Conservation (phyloP, 1,139 yeast genomes). For the Debaryomyces udenii region DNA sequence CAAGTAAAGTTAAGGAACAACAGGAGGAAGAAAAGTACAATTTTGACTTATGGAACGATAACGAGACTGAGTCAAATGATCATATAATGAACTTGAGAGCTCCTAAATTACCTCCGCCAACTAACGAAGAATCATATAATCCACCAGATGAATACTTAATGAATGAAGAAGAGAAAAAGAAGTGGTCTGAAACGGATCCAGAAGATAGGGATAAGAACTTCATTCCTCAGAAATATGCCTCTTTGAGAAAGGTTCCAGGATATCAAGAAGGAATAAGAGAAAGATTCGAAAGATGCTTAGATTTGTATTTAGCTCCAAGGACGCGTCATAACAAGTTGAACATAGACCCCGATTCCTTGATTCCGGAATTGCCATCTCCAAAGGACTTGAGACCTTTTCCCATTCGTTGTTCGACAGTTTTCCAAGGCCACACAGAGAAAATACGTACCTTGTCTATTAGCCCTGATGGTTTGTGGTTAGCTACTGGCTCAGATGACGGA, state of each 20-base stretch:
- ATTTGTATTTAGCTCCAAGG: constrained; percentile 94
- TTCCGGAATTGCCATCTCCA: constrained; percentile 97
- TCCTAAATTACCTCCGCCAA: constrained; percentile 94
- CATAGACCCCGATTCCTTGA: constrained; percentile 93
- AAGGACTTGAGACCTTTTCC: constrained; percentile 99
- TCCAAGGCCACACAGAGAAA: constrained; percentile 80
- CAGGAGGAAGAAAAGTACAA: constrained; percentile 53
- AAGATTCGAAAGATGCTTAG: constrained; percentile 91
- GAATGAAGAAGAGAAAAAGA: constrained; percentile 73
- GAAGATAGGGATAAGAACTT: constrained; percentile 78
- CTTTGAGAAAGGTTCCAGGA: constrained; percentile 93
- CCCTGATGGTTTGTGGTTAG: constrained; percentile 91
- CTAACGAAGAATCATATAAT: constrained; percentile 93
- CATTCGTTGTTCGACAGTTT: constrained; percentile 81
- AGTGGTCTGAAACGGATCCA: constrained; percentile 75
- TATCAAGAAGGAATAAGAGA: constrained; percentile 85
- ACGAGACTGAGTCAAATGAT: constrained; percentile 54
- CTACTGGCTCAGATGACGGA: constrained; percentile 98
- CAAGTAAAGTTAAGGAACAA: constrained; percentile 56
- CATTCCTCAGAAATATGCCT: constrained; percentile 77
- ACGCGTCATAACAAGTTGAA: constrained; percentile 88
- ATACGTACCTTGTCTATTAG: constrained; percentile 83
- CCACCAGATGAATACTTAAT: constrained; percentile 95
- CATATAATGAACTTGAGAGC: constrained; percentile 94
- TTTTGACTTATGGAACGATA: constrained; percentile 87